Base-by-base conservation (phyloP, 768 basidiomycete species). In the Lentinula guzmanii region DNA sequence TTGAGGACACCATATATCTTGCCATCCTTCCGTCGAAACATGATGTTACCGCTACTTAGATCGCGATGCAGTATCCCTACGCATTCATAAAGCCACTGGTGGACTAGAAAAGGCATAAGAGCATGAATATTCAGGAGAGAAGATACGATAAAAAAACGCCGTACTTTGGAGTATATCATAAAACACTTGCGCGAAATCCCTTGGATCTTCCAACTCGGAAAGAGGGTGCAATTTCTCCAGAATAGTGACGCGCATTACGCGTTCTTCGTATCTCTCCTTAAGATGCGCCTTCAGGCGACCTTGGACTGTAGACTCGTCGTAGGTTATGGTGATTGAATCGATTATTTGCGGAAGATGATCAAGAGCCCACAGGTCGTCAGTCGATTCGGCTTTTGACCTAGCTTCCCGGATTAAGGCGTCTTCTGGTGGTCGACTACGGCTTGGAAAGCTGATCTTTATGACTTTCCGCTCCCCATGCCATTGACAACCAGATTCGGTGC, bases 21-120 rank as follows among this genome's bases (percentile, higher is more conserved):
- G 60, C 54, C 35, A 56, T 70, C 48, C 45, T 37, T 11, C 18
- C 64, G 54, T 39, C 62, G 21, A 41, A 48, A 31, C 64, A 65
- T 65, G 33, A 65, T 42, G 41, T 65, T 65, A 33, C 51, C 45
- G 8, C 35, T 21, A 28, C 28, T 28, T 28, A 28, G 28, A 28
- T 28, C 28, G 28, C 28, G 28, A 28, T 28, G 28, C 3, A 62
- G 53, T 35, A 65, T 65, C 4, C 45, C 33, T 35, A 45, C 46
- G 11, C 60, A 8, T 43, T 65, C 58, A 42, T 60, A 64, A 9
- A 59, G 48, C 57, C 28, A 34, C 21, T 39, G 43, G 51, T 65
- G 53, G 15, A 33, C 64, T 65, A 35, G 34, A 13, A 16, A 21
- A 18, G 48, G 16, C 10, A 28, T 28, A 28, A 28, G 28, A 28